Base-by-base conservation (phyloP, 2,329 filamentous ascomycete genomes). In the Penicillium sp. region DNA sequence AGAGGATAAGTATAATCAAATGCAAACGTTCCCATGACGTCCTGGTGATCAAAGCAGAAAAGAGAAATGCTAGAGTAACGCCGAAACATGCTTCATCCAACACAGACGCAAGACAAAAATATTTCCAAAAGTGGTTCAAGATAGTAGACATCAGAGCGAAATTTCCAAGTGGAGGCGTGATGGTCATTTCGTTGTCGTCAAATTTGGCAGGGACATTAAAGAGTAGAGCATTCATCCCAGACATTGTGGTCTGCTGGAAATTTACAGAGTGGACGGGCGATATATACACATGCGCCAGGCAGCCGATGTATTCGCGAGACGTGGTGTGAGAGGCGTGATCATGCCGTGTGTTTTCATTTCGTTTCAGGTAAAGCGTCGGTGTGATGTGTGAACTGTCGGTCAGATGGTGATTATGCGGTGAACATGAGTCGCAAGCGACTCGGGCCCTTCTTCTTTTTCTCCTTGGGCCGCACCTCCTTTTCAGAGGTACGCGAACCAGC, bases 371-470 rank as follows among this genome's bases (percentile, higher is more conserved):
- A 13, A 19, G 10, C 19, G 37, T 38, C 26, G 35, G n/a, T 16
- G 51, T 19, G 4, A 35, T 38, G 6, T 53, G 51, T n/a, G 22
- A 33, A 25, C 52, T 33, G 40, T 43, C 38, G 28, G n/a, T 30
- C 6, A 26, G 25, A 6, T 46, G 38, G 37, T 38, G 5, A 4
- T 64, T 67, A 66, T 70, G 63, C 66, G 54, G 71, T 75, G 55
- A 77, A 76, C 70, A 77, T 75, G 28, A 76, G 62, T 43, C 75
- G 73, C 52, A 77, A 61, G 11, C 70, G 71, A 60, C 78, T 80
- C 13, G 77, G 75, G 19, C 75, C 77, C 65, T 78, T 78, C 64
- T 73, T 75, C 59, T 75, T 75, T 54, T 78, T 67, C 56, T 66
- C 72, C 52, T 72, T 69, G 11, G 69, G 61, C 40, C 69, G 68